These are phyloP conservation scores for Sarocladium brachiariae DNA, from an alignment of 2,329 filamentous ascomycete species.

Conservation along the genomic window DNA sequence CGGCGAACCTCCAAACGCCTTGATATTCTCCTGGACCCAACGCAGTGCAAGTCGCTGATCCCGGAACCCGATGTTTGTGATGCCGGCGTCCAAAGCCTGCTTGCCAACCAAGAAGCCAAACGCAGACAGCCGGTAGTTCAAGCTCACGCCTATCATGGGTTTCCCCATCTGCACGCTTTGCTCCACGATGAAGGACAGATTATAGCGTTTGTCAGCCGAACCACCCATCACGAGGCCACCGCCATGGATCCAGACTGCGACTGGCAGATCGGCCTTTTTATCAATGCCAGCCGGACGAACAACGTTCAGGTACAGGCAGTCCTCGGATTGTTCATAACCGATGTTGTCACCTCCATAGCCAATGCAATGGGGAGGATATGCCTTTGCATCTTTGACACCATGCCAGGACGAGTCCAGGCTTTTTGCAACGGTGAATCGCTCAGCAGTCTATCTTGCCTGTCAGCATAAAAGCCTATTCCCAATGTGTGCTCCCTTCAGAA, in stretches of 20 bases:
- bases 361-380: conserved; percentile 39
- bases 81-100: conserved; percentile 33
- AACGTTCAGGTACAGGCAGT: conserved; percentile 39
- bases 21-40: conserved; percentile 49
- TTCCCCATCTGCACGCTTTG: conserved; percentile 43
- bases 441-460: background rate
- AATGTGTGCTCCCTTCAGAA: conserved; percentile 12
- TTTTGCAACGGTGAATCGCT: conserved; percentile 28
- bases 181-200: conserved; percentile 29
- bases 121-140: conserved; percentile 47
- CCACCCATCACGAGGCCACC: conserved; percentile 47
- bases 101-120: conserved; percentile 47
- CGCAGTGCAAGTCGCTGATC: conserved; percentile 42
- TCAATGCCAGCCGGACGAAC: conserved; percentile 27
- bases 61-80: conserved; percentile 41
- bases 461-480: background rate
- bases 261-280: conserved; percentile 21
- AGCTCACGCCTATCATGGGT: conserved; percentile 45
- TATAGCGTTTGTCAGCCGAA: conserved; percentile 38
- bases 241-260: conserved; percentile 52
- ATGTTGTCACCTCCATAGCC: conserved; percentile 31
- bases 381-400: conserved; percentile 30
- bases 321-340: conserved; percentile 35
- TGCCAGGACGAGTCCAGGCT: conserved; percentile 32
- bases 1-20: conserved; percentile 41